These are phyloP conservation scores for Fonsecaea monophora DNA, from an alignment of 2,329 filamentous ascomycete genomes.

Conservation along the genomic window DNA sequence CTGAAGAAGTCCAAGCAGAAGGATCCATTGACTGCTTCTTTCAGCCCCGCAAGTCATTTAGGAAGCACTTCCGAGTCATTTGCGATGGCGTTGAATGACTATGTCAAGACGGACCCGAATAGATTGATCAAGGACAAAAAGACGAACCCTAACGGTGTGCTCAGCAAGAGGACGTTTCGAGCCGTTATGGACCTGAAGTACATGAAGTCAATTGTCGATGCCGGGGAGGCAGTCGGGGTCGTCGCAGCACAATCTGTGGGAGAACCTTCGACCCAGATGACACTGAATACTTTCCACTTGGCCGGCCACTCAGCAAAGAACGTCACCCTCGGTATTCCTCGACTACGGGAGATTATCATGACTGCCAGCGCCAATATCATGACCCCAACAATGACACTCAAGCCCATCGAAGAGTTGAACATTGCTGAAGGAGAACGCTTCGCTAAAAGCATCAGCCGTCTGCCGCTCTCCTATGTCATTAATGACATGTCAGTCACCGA, in stretches of 20 bases:
- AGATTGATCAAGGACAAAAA: constrained; percentile 67
- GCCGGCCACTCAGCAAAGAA: constrained; percentile 98
- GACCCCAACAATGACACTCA: constrained; percentile 87
- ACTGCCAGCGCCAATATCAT: constrained; percentile 88
- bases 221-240: constrained; percentile 95
- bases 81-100: constrained; percentile 72
- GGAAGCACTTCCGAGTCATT: constrained; percentile 92
- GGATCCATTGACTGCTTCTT: constrained; percentile 76
- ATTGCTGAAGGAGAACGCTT: constrained; percentile 75
- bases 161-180: constrained; percentile 76
- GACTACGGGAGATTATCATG: constrained; percentile 97
- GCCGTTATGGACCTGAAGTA: constrained; percentile 91
- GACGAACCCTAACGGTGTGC: constrained; percentile 54
- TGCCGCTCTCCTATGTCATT: constrained; percentile 82
- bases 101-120: constrained; percentile 76
- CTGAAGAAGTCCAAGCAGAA: constrained; percentile 60
- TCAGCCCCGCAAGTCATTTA: constrained; percentile 76
- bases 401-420: constrained; percentile 74
- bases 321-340: constrained; percentile 97
- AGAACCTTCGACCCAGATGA: constrained; percentile 99
- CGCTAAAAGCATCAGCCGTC: constrained; percentile 86
- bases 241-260: constrained; percentile 96
- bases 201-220: constrained; percentile 86
- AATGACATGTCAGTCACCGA: constrained; percentile 83
- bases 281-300: constrained; percentile 98